phyloP scores from a whole-genome alignment of 2,329 filamentous ascomycete genomes.

The Xylariaceae sp. region DNA sequence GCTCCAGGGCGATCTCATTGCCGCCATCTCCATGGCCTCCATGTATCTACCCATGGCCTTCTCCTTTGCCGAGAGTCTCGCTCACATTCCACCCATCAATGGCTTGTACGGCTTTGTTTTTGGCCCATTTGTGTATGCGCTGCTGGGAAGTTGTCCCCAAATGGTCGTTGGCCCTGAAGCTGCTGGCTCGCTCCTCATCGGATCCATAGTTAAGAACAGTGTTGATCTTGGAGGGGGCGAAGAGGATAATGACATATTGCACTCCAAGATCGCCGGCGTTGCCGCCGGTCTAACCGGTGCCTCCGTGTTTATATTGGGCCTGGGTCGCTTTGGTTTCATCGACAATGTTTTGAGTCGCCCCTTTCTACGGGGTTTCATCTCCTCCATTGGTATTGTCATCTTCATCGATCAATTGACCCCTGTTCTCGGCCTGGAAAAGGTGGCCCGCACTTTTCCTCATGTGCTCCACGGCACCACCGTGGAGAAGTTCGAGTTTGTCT shows the following conservation, averaged over 20 bases:
- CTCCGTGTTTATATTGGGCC: conserved; percentile 80
- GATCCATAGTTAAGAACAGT: conserved; percentile 74
- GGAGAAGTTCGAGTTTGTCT: conserved; percentile 77
- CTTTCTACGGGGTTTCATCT: conserved; percentile 92
- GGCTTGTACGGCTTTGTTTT: conserved; percentile 93
- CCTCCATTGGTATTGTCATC: conserved; percentile 93
- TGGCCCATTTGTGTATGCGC: conserved; percentile 83
- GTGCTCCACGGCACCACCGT: conserved; percentile 79
- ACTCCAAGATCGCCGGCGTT: conserved; percentile 80
- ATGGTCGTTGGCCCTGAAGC: conserved; percentile 96
- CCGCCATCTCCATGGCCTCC: conserved; percentile 92
- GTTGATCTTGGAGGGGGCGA: conserved; percentile 61
- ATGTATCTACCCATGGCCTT: conserved; percentile 98
- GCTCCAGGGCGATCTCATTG: conserved; percentile 77
- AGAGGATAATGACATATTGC: conserved; percentile 59
- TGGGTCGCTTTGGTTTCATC: conserved; percentile 82
- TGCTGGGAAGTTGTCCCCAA: conserved; percentile 85
- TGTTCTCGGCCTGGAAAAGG: conserved; percentile 68
- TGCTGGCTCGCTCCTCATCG: conserved; percentile 83
- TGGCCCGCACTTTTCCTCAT: conserved; percentile 56
- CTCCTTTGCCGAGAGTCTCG: conserved; percentile 86
- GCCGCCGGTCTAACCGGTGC: conserved; percentile 82
- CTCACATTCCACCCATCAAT: conserved; percentile 87
- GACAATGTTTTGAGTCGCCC: conserved; percentile 91
- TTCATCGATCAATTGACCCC: conserved; percentile 91